phyloP scores from a whole-genome alignment of 768 basidiomycete genomes.

The Suillus spraguei region DNA sequence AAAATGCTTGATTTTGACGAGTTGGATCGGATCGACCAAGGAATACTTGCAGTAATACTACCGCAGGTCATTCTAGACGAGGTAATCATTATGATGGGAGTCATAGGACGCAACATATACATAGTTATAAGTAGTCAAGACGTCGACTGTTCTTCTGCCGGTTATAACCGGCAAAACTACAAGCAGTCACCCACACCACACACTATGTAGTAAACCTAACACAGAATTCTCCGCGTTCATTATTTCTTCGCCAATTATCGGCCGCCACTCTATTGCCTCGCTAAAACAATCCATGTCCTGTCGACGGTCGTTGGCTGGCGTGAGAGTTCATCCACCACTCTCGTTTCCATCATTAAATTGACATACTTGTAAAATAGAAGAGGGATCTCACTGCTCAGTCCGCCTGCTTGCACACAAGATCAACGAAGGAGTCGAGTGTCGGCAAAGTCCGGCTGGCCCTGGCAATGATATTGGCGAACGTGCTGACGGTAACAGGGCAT shows the following conservation, averaged over 20 bases:
- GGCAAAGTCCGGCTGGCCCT: not conserved
- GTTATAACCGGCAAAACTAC: too few relatives aligned
- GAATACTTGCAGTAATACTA: too few relatives aligned
- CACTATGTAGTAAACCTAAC: too few relatives aligned
- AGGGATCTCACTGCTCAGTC: not conserved
- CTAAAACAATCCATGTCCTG: not conserved
- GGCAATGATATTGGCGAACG: not conserved
- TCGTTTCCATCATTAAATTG: not conserved
- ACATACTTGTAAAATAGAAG: not conserved
- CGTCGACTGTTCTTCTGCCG: too few relatives aligned
- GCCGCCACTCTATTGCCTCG: not conserved
- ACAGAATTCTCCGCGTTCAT: too few relatives aligned
- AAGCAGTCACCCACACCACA: too few relatives aligned
- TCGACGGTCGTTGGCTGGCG: not conserved
- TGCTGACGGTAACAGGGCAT: not conserved
- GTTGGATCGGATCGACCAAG: too few relatives aligned
- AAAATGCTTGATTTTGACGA: too few relatives aligned
- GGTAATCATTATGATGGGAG: too few relatives aligned
- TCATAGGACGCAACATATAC: too few relatives aligned
- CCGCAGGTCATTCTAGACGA: too few relatives aligned
- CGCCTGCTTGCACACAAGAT: not conserved
- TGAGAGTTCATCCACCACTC: not conserved
- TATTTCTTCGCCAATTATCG: not conserved
- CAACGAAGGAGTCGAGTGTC: not conserved
- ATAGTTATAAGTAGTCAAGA: too few relatives aligned